Evolutionary conservation across 1,284 basidiomycete species (phyloP).

Genomic region (Heterobasidion irregulare): DNA sequence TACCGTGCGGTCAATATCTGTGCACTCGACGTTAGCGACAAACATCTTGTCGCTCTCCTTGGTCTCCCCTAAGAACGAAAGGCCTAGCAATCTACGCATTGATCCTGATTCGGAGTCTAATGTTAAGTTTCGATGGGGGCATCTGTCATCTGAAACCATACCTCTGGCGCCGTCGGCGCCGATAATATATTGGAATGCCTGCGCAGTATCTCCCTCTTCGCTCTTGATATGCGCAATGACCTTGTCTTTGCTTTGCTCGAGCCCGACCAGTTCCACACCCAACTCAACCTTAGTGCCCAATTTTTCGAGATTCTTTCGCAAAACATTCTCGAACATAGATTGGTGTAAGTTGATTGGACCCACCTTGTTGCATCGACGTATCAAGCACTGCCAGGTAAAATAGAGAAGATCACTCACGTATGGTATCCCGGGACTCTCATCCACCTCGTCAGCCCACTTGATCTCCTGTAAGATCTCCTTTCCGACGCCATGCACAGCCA

Average conservation of each 20-base stretch:
- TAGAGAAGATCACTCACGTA: slow-evolving; percentile 5
- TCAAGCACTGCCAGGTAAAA: neutral
- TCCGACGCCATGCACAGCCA: slow-evolving; percentile 5
- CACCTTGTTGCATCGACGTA: neutral
- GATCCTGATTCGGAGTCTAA: neutral
- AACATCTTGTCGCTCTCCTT: slow-evolving; percentile 12
- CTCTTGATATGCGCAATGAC: slow-evolving; percentile 5
- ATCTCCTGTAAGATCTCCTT: neutral
- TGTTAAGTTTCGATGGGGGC: neutral
- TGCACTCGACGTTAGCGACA: slow-evolving; percentile 11
- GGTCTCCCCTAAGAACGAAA: slow-evolving; percentile 16
- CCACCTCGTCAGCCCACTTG: slow-evolving; percentile 4
- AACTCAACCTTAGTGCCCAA: slow-evolving; percentile 9
- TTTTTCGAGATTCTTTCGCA: slow-evolving; percentile 10
- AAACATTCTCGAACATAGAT: slow-evolving; percentile 7
- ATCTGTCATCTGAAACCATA: neutral
- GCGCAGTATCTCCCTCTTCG: neutral
- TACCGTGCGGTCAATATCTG: slow-evolving; percentile 10
- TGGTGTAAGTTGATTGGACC: slow-evolving; percentile 2
- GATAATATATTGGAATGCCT: slow-evolving; percentile 9
- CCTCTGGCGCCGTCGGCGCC: slow-evolving; percentile 15
- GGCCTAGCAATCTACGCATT: slow-evolving; percentile 8
- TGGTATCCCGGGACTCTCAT: slow-evolving; percentile 3
- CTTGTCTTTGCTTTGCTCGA: slow-evolving; percentile 8
- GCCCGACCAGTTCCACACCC: slow-evolving; percentile 7